Evolutionary conservation across 116 monocot species (phyloP).

Genomic region (Cymodocea nodosa): DNA sequence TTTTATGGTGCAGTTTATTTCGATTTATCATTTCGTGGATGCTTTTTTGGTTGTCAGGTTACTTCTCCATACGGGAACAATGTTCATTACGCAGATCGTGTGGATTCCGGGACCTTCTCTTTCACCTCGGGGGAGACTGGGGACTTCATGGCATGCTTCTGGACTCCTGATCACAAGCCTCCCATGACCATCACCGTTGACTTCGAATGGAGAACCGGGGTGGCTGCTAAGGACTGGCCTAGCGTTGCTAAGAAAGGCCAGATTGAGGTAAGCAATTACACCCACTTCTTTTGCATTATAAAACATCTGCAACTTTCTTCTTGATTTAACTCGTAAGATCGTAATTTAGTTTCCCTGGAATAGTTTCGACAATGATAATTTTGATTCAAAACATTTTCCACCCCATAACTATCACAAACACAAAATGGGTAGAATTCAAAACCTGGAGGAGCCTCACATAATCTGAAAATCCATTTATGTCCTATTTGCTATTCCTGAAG

Average conservation of each 20-base stretch:
- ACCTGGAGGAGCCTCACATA: too few species aligned
- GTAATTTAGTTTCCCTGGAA: too few species aligned
- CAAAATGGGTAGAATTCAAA: too few species aligned
- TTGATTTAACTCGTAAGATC: too few species aligned
- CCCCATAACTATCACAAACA: too few species aligned
- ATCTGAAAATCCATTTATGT: too few species aligned
- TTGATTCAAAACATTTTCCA: too few species aligned
- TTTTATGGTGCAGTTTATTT: background rate
- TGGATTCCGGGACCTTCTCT: constrained; percentile 65
- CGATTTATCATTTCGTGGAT: background rate
- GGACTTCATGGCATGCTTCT: constrained; percentile 86
- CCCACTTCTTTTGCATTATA: background rate
- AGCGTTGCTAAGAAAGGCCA: constrained; percentile 77
- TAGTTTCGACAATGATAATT: too few species aligned
- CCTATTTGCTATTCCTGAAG: too few species aligned
- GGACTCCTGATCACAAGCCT: constrained; percentile 73
- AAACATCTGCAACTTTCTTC: too few species aligned
- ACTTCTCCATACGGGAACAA: constrained; percentile 78
- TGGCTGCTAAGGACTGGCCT: constrained; percentile 73
- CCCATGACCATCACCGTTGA: constrained; percentile 44
- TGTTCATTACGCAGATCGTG: constrained; percentile 58
- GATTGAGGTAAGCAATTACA: constrained; percentile 38
- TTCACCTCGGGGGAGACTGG: constrained; percentile 73
- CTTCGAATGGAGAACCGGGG: constrained; percentile 82
- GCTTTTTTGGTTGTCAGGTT: constrained; percentile 24